Percentiles rank a stretch among this genome's conserved stretches.
Conservation (phyloP, 2,329 filamentous ascomycete species). For the Arthrocladium fulminans region DNA sequence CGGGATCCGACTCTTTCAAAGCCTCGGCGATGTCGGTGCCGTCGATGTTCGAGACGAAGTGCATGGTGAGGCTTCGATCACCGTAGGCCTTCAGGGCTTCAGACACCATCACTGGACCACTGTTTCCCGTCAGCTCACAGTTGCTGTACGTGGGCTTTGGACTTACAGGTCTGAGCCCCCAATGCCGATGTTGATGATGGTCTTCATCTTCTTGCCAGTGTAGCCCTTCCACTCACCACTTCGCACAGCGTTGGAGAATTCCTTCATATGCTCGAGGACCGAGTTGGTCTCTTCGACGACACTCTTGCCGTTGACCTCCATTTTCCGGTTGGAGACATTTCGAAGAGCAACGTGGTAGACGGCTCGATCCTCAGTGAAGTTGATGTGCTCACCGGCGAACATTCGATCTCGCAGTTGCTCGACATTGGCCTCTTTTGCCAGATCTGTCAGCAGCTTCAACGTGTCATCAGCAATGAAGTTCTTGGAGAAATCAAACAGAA, state of each 20-base stretch:
- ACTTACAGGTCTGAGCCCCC: conserved; percentile 95
- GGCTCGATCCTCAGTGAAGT: conserved; percentile 94
- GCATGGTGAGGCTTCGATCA: conserved; percentile 72
- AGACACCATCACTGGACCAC: conserved; percentile 96
- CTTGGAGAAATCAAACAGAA: conserved; percentile 98
- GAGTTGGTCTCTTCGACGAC: conserved; percentile 89
- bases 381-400: conserved; percentile 97
- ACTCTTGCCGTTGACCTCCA: conserved; percentile 80
- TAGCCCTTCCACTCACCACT: conserved; percentile 95
- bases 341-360: conserved; percentile 93
- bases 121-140: conserved; percentile 33
- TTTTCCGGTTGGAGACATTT: conserved; percentile 73
- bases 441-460: conserved; percentile 71
- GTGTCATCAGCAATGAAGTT: conserved; percentile 96
- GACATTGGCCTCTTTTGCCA: conserved; percentile 82
- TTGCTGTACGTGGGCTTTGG: not conserved
- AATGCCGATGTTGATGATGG: conserved; percentile 94
- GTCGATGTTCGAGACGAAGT: conserved; percentile 99
- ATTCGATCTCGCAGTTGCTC: conserved; percentile 94
- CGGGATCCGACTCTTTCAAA: conserved; percentile 76
- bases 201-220: conserved; percentile 94
- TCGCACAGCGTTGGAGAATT: conserved; percentile 89
- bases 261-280: conserved; percentile 94
- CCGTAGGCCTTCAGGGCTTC: conserved; percentile 95
- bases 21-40: conserved; percentile 96